These are phyloP conservation scores for Phytophthora foliorum DNA, from an alignment of 352 stramenopile species.

Conservation along the genomic window DNA sequence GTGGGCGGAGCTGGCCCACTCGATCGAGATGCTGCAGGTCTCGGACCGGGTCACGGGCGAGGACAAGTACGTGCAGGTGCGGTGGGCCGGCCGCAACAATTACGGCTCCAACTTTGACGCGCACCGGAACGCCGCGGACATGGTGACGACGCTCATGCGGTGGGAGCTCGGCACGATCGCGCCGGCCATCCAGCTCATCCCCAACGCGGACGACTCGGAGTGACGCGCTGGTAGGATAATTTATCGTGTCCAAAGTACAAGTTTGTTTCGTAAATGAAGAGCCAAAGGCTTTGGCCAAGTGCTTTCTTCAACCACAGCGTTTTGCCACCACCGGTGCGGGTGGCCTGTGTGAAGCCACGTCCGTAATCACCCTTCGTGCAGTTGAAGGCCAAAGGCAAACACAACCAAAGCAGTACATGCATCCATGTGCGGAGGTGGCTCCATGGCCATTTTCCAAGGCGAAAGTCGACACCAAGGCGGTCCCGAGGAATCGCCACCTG, in stretches of 20 bases:
- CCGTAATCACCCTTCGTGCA: conserved; percentile 36
- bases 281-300: no score
- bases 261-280: no score
- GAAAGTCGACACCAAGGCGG: not conserved
- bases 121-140: conserved; percentile 57
- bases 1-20: conserved; percentile 55
- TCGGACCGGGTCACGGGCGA: conserved; percentile 32
- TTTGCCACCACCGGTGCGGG: conserved; percentile 25
- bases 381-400: conserved; percentile 24
- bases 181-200: conserved; percentile 42
- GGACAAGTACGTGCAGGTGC: conserved; percentile 46
- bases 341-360: conserved; percentile 21
- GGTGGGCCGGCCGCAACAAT: conserved; percentile 59
- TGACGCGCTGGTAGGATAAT: conserved; percentile 23
- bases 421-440: not conserved
- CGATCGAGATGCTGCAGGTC: conserved; percentile 57
- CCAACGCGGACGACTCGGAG: conserved; percentile 19
- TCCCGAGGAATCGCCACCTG: not conserved
- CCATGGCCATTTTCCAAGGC: not conserved
- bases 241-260: no score
- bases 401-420: conserved; percentile 27
- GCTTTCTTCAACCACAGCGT: conserved; percentile 45
- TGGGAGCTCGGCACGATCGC: conserved; percentile 60
- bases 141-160: conserved; percentile 55
- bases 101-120: conserved; percentile 61